These are phyloP conservation scores for Backusella circina DNA, from an alignment of 192 early-diverging fungal species.

Conservation along the genomic window DNA sequence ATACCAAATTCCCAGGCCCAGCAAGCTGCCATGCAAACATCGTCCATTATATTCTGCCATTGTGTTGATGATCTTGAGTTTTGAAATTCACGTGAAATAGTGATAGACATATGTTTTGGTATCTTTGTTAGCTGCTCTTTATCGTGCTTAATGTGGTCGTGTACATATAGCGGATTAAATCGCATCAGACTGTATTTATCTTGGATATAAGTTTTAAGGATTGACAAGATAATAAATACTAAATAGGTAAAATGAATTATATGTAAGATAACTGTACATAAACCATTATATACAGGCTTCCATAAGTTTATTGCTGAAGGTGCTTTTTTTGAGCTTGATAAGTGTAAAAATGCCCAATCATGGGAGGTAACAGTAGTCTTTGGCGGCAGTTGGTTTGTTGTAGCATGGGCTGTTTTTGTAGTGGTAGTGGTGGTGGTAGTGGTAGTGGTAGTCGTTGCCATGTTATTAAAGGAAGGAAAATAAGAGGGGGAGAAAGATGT, in stretches of 20 bases:
- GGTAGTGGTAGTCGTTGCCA: neutral
- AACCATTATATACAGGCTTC: neutral
- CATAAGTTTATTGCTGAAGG: neutral
- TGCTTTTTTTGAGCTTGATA: neutral
- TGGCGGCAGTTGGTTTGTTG: neutral
- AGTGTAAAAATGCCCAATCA: neutral
- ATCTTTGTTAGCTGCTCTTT: constrained; percentile 20
- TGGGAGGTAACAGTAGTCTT: neutral
- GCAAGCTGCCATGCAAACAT: constrained; percentile 15
- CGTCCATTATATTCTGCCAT: constrained; percentile 16
- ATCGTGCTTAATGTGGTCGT: constrained; percentile 4
- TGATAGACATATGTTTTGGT: constrained; percentile 17
- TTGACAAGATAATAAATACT: neutral
- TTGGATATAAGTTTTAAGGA: neutral
- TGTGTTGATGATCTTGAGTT: constrained; percentile 6
- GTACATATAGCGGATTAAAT: neutral
- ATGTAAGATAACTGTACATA: neutral
- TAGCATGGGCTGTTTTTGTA: neutral
- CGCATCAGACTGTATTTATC: neutral
- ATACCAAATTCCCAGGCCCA: constrained; percentile 32
- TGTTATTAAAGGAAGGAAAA: neutral
- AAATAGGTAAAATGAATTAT: neutral
- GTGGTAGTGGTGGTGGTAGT: neutral
- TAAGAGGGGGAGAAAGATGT: neutral
- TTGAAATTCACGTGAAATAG: constrained; percentile 22